These are phyloP conservation scores for Fusarium brevicatenulatum DNA, from an alignment of 2,329 filamentous ascomycete genomes.

Conservation along the genomic window DNA sequence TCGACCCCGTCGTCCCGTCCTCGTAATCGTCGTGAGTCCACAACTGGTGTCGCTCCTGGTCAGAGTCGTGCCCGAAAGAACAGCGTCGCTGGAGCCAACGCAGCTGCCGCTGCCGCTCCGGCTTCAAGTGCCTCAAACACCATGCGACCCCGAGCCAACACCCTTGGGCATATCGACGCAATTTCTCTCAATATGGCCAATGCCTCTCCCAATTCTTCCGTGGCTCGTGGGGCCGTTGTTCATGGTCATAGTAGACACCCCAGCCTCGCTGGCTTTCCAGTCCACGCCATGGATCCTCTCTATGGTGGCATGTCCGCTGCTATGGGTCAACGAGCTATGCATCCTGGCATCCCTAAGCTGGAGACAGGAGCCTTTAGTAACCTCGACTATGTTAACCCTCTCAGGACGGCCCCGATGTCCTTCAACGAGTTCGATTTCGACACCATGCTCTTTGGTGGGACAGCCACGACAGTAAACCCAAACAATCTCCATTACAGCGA, in stretches of 20 bases:
- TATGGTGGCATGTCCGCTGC: constrained; percentile 78
- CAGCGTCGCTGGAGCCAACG: constrained; percentile 74
- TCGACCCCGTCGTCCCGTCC: constrained; percentile 88
- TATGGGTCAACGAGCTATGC: constrained; percentile 72
- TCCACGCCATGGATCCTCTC: constrained; percentile 68
- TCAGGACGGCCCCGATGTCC: constrained; percentile 78
- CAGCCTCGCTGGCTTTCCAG: constrained; percentile 75
- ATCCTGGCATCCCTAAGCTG: constrained; percentile 80
- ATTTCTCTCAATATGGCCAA: constrained; percentile 75
- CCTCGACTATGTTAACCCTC: constrained; percentile 72
- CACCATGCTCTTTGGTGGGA: constrained; percentile 71
- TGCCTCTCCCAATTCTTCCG: constrained; percentile 66
- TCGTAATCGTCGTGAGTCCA: constrained; percentile 89
- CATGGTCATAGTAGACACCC: constrained; percentile 74
- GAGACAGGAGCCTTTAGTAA: constrained; percentile 78
- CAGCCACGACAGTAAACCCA: constrained; percentile 73
- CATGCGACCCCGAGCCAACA: constrained; percentile 92
- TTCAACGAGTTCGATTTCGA: constrained; percentile 66
- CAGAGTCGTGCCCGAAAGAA: constrained; percentile 88
- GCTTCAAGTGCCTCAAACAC: constrained; percentile 61
- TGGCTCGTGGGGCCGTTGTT: constrained; percentile 57
- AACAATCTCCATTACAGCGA: constrained; percentile 86
- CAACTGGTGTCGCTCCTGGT: constrained; percentile 73
- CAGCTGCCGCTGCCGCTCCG: constrained; percentile 54
- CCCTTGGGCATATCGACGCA: constrained; percentile 91